A percentile compares a stretch with the other conserved stretches of the same genome.
Conservation (phyloP, 2,329 filamentous ascomycete genomes). For the Curvularia sp. region DNA sequence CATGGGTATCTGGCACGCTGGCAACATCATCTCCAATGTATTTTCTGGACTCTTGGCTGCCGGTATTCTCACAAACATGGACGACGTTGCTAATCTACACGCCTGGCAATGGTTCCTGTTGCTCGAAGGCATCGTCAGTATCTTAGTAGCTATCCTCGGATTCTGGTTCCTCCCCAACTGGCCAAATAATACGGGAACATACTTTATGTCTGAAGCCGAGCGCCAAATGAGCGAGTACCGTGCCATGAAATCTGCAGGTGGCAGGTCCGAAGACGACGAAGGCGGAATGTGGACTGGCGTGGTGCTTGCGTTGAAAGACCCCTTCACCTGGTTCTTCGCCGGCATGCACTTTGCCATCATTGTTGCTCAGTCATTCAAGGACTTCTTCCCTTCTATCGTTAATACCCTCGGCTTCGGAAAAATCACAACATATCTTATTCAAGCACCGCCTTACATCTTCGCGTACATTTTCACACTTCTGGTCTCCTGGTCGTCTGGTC, state of each 20-base stretch:
- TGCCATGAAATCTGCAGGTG: slow-evolving; percentile 26
- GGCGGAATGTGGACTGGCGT: slow-evolving; percentile 48
- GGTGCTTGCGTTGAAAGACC: slow-evolving; percentile 45
- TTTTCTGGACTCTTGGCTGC: slow-evolving; percentile 56
- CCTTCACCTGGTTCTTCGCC: slow-evolving; percentile 51
- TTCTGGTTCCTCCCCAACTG: slow-evolving; percentile 49
- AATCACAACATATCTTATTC: slow-evolving; percentile 49
- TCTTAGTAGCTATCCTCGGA: slow-evolving; percentile 45
- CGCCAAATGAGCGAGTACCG: slow-evolving; percentile 34
- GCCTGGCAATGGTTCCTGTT: slow-evolving; percentile 57
- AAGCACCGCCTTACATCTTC: slow-evolving; percentile 51
- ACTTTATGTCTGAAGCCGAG: slow-evolving; percentile 20
- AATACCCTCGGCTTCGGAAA: slow-evolving; percentile 22
- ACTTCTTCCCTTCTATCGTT: slow-evolving; percentile 41
- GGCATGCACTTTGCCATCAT: slow-evolving; percentile 49
- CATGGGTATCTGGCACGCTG: slow-evolving; percentile 57
- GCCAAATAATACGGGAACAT: slow-evolving; percentile 21
- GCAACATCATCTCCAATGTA: slow-evolving; percentile 56
- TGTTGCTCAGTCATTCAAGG: slow-evolving; percentile 34
- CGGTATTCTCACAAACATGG: slow-evolving; percentile 56
- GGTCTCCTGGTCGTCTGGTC: slow-evolving; percentile 37
- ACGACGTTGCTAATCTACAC: slow-evolving; percentile 48
- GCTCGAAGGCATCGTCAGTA: slow-evolving; percentile 63
- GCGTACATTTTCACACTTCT: slow-evolving; percentile 35
- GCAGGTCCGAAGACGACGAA: slow-evolving; percentile 36